These are phyloP conservation scores for Pelargonium nanum DNA, from an alignment of 345 rosid genomes.

Conservation along the genomic window DNA sequence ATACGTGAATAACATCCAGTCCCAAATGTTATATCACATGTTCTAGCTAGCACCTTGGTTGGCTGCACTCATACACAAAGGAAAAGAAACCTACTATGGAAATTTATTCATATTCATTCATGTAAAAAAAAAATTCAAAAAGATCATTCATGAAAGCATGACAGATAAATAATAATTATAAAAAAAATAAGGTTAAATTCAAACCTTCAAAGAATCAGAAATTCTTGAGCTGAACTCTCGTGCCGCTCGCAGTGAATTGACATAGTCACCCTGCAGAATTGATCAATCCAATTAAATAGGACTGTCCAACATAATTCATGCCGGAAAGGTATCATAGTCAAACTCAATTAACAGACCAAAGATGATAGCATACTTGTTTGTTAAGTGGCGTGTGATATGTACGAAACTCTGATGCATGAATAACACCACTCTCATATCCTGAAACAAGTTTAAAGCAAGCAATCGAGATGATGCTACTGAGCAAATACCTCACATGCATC, in stretches of 20 bases:
- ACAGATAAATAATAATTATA: too few species aligned
- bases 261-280: slow-evolving; percentile 62
- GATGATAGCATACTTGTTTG: slow-evolving; percentile 45
- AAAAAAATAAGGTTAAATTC: slow-evolving; percentile 7
- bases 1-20: too few species aligned
- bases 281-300: slow-evolving; percentile 7
- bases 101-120: too few species aligned
- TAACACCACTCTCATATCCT: slow-evolving; percentile 76
- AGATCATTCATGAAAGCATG: too few species aligned
- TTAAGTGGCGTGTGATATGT: slow-evolving; percentile 90
- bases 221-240: slow-evolving; percentile 68
- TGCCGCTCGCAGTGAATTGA: slow-evolving; percentile 75
- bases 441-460: slow-evolving; percentile 14
- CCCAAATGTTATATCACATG: too few species aligned
- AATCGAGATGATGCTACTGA: neutral
- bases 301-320: neutral
- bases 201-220: slow-evolving; percentile 67
- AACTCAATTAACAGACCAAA: slow-evolving; percentile 1
- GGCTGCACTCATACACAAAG: too few species aligned
- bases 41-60: too few species aligned
- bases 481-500: slow-evolving; percentile 1
- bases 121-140: too few species aligned
- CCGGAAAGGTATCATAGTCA: slow-evolving; percentile 1
- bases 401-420: slow-evolving; percentile 85
- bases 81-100: too few species aligned